These are phyloP conservation scores for Mucor velutinosus DNA, from an alignment of 371 early-diverging fungal genomes.

Conservation along the genomic window DNA sequence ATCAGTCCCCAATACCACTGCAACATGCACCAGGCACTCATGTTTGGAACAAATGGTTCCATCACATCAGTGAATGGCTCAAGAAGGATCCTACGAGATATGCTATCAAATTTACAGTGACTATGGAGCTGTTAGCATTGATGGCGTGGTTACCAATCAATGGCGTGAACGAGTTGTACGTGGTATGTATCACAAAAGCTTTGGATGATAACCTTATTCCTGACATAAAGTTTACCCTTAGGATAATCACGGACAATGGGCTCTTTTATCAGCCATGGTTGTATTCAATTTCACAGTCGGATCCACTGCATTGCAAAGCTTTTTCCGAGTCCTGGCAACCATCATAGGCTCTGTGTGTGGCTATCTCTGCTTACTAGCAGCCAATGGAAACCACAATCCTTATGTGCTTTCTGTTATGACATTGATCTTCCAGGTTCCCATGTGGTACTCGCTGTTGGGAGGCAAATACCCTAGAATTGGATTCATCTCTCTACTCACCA, in stretches of 20 bases:
- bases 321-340: conserved; percentile 40
- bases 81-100: conserved; percentile 35
- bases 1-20: conserved; percentile 12
- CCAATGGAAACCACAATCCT: conserved; percentile 28
- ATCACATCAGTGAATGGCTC: conserved; percentile 17
- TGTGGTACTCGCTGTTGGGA: conserved; percentile 41
- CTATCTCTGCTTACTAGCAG: conserved; percentile 36
- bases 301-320: conserved; percentile 32
- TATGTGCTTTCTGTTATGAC: conserved; percentile 36
- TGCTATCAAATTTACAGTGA: conserved; percentile 39
- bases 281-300: conserved; percentile 45
- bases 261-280: conserved; percentile 40
- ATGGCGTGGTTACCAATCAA: conserved; percentile 44
- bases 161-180: conserved; percentile 34
- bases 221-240: conserved; percentile 2
- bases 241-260: conserved; percentile 48
- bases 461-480: conserved; percentile 41
- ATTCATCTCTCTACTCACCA: conserved; percentile 42
- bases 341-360: conserved; percentile 44
- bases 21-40: conserved; percentile 37
- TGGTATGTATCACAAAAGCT: neutral
- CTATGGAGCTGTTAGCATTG: conserved; percentile 32
- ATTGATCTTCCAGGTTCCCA: conserved; percentile 33
- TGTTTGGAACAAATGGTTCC: conserved; percentile 33
- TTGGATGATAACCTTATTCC: neutral